Conservation (phyloP, 2,329 filamentous ascomycete species). For the Zymoseptoria crescenta region DNA sequence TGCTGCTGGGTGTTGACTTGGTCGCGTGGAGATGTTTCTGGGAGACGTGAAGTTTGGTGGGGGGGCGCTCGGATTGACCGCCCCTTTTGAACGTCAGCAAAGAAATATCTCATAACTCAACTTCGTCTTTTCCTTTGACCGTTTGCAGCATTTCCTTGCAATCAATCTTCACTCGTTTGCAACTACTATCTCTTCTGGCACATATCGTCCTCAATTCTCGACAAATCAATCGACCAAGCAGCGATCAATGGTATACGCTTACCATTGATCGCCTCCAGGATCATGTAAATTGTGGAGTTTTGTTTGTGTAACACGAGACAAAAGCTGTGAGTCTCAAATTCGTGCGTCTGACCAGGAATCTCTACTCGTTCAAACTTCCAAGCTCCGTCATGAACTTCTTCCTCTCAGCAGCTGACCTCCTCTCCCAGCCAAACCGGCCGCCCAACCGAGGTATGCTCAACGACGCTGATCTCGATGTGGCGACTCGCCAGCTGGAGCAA, state of each 20-base stretch:
- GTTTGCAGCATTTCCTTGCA: too few species aligned
- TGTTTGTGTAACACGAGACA: neutral
- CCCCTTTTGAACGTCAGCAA: neutral
- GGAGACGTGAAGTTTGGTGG: neutral
- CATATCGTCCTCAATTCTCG: too few species aligned
- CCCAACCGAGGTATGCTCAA: conserved; percentile 11
- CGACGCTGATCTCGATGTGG: conserved; percentile 13
- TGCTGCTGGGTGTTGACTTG: neutral
- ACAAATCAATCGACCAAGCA: neutral
- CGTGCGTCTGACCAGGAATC: neutral
- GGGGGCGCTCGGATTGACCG: neutral
- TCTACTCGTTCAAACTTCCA: neutral
- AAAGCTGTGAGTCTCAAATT: neutral
- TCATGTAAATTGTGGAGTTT: neutral
- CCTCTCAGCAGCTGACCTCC: neutral
- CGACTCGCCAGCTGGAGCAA: conserved; percentile 15
- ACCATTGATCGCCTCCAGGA: neutral
- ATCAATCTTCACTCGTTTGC: too few species aligned
- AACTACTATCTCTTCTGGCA: too few species aligned
- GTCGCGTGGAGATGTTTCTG: neutral
- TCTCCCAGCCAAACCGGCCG: neutral
- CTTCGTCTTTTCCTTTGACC: neutral
- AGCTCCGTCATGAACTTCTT: neutral
- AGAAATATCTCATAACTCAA: neutral
- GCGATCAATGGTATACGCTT: neutral